These are phyloP conservation scores for Pueraria montana DNA, from an alignment of 306 rosid species.

Conservation along the genomic window DNA sequence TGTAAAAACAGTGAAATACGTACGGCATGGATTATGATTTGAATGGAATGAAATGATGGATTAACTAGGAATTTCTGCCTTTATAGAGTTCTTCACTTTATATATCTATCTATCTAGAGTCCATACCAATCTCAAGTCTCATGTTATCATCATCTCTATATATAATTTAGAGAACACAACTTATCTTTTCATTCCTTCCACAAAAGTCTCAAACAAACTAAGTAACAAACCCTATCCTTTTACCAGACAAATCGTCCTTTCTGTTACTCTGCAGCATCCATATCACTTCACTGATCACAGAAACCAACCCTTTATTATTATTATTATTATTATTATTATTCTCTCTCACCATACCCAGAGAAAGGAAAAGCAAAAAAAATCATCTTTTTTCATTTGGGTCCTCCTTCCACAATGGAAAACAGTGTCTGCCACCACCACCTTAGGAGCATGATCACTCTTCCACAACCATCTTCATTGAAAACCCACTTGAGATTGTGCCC, in stretches of 20 bases:
- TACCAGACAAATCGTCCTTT: background rate
- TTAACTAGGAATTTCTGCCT: background rate
- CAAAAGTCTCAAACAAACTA: conserved; percentile 14
- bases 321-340: no score
- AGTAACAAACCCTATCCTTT: conserved; percentile 23
- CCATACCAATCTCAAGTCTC: background rate
- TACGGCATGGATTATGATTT: background rate
- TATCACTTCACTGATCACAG: background rate
- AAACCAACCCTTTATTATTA: background rate
- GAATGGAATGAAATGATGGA: background rate
- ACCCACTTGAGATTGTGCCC: conserved; percentile 23
- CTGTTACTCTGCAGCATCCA: background rate
- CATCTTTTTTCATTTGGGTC: background rate
- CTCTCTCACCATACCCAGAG: background rate
- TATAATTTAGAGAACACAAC: background rate
- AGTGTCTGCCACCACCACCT: conserved; percentile 15
- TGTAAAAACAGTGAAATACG: background rate
- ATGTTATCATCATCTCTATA: background rate
- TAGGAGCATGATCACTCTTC: conserved; percentile 8
- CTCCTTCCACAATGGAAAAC: conserved; percentile 35
- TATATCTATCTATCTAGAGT: no score
- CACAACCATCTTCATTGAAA: background rate
- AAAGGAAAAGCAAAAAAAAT: background rate
- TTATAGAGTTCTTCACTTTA: background rate
- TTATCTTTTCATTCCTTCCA: background rate